Evolutionary conservation across 78 protist species (phyloP).

Genomic region (Dictyostelium citrinum): DNA sequence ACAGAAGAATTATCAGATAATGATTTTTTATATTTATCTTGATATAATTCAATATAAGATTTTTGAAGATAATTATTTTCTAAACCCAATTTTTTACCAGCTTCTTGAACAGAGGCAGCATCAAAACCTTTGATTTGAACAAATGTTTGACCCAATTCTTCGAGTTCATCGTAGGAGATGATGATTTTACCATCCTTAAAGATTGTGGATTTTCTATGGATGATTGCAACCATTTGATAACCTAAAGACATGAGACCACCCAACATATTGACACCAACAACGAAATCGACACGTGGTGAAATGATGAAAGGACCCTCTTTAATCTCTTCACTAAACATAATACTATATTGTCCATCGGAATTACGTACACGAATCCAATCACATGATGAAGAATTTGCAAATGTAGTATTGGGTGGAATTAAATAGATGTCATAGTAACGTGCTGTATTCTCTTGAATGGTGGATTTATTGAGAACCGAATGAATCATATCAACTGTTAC

Average conservation of each 20-base stretch:
- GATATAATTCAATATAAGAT: constrained; percentile 73
- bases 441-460: constrained; percentile 22
- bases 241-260: constrained; percentile 81
- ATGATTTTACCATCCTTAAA: constrained; percentile 77
- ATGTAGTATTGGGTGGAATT: constrained; percentile 56
- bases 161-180: constrained; percentile 56
- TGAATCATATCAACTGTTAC: constrained; percentile 52
- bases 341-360: constrained; percentile 63
- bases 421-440: constrained; percentile 83
- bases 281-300: constrained; percentile 71
- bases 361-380: constrained; percentile 85
- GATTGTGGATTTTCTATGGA: constrained; percentile 65
- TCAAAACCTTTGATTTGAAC: constrained; percentile 79
- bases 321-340: constrained; percentile 76
- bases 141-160: constrained; percentile 69
- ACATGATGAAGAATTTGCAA: constrained; percentile 37
- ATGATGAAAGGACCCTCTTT: constrained; percentile 69
- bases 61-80: constrained; percentile 54
- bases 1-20: not conserved
- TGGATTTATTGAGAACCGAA: constrained; percentile 28
- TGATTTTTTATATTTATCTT: constrained; percentile 63
- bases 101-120: constrained; percentile 54
- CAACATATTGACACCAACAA: constrained; percentile 64
- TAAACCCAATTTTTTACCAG: constrained; percentile 66
- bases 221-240: constrained; percentile 76